phyloP scores from a whole-genome alignment of 2,329 filamentous ascomycete genomes.

The Diaporthe citrichinensis region DNA sequence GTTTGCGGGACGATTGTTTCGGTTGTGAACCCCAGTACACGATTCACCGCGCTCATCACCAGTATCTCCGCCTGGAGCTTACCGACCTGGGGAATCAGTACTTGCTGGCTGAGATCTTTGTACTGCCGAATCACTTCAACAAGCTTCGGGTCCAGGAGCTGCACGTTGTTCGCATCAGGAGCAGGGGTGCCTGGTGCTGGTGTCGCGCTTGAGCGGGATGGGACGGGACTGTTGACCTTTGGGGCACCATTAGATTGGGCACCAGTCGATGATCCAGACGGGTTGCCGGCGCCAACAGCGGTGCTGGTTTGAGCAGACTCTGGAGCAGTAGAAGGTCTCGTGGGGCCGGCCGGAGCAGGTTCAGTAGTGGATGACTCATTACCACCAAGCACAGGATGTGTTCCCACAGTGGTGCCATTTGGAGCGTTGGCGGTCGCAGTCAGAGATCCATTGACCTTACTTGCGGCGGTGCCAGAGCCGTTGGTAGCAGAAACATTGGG shows the following conservation, averaged over 20 bases:
- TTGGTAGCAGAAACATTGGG: background rate
- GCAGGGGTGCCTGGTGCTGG: slow-evolving; percentile 29
- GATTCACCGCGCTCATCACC: slow-evolving; percentile 65
- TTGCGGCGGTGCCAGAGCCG: background rate
- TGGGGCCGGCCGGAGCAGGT: slow-evolving; percentile 9
- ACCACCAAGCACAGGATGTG: background rate
- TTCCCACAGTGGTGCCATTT: background rate
- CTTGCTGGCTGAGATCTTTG: slow-evolving; percentile 61
- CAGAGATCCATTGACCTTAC: background rate
- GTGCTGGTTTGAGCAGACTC: background rate
- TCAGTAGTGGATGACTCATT: background rate
- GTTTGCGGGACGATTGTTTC: slow-evolving; percentile 53
- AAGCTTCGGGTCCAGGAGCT: slow-evolving; percentile 55
- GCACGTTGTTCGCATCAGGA: slow-evolving; percentile 17
- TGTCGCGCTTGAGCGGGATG: slow-evolving; percentile 24
- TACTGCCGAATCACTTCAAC: slow-evolving; percentile 59
- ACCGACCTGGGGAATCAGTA: slow-evolving; percentile 57
- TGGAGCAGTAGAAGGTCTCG: background rate
- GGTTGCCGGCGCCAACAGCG: background rate
- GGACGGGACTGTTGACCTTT: background rate
- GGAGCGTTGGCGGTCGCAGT: background rate
- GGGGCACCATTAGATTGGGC: background rate
- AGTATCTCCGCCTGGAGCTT: slow-evolving; percentile 61
- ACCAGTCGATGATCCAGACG: slow-evolving; percentile 17
- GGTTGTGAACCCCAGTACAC: slow-evolving; percentile 63